Conservation (phyloP, 768 basidiomycete genomes). For the Mycena leptocephala region DNA sequence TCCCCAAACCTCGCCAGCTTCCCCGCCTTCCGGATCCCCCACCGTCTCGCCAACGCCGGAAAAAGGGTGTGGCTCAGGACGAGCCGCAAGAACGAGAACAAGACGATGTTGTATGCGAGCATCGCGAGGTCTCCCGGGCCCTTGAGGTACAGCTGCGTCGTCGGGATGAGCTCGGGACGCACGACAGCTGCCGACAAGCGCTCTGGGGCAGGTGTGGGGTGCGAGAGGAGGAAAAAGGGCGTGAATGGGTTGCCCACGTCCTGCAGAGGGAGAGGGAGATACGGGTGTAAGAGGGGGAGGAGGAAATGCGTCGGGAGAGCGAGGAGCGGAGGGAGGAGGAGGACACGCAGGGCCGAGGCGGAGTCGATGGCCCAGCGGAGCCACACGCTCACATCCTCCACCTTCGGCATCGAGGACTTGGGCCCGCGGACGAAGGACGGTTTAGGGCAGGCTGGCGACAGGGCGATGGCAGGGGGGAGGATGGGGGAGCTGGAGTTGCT, state of each 20-base stretch:
- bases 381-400: not conserved
- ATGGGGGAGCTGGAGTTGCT: too few species aligned
- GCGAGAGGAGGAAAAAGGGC: conserved; percentile 15
- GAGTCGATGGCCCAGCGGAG: not conserved
- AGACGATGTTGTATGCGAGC: not conserved
- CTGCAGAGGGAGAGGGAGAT: not conserved
- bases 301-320: not conserved
- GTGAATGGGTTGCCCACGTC: not conserved
- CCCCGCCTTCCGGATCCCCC: conserved; percentile 64
- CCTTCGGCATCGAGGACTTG: too few species aligned
- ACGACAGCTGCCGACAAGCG: not conserved
- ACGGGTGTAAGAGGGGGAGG: too few species aligned
- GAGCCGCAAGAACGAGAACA: not conserved
- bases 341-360: not conserved
- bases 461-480: too few species aligned
- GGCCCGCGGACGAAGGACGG: too few species aligned
- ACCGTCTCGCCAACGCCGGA: conserved; percentile 35
- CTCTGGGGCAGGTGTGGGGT: not conserved
- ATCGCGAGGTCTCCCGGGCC: not conserved
- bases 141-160: not conserved
- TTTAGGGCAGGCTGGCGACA: too few species aligned
- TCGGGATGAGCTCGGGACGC: not conserved
- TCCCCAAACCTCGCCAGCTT: conserved; percentile 82
- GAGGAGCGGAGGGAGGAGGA: not conserved
- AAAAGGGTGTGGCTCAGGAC: not conserved